Evolutionary conservation across 192 early-diverging fungal genomes (phyloP).

Genomic region (Diversispora epigaea): DNA sequence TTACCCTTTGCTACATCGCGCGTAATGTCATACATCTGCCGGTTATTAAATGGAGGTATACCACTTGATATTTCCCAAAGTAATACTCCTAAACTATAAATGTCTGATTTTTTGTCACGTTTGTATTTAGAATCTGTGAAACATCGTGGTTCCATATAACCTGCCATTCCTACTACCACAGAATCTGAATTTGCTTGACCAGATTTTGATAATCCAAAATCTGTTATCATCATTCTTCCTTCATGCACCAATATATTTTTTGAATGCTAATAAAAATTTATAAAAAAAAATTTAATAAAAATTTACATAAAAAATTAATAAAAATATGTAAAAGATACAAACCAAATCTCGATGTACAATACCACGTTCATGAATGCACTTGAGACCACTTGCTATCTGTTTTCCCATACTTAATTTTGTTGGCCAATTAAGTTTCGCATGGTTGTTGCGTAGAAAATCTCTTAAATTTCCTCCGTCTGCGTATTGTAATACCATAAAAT

Average conservation of each 20-base stretch:
- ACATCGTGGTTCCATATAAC: not conserved
- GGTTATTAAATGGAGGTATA: not conserved
- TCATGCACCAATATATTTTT: constrained; percentile 22
- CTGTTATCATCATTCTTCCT: constrained; percentile 1
- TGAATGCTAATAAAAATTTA: constrained; percentile 12
- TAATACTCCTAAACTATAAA: not conserved
- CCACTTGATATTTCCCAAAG: not conserved
- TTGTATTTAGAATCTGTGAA: not conserved
- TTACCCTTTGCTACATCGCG: constrained; percentile 30
- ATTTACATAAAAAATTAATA: not conserved
- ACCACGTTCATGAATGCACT: constrained; percentile 22
- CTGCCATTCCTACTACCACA: not conserved
- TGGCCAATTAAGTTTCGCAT: not conserved
- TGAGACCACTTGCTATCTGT: constrained; percentile 10
- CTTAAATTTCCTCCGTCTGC: constrained; percentile 5
- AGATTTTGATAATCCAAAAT: constrained; percentile 11
- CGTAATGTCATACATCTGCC: not conserved
- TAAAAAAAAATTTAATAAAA: constrained; percentile 20
- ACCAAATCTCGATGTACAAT: constrained; percentile 29
- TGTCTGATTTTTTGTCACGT: constrained; percentile 1
- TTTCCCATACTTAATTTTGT: not conserved
- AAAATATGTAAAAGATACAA: not conserved
- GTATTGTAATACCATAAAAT: constrained; percentile 18
- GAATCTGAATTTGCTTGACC: not conserved
- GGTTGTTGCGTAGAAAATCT: not conserved